A percentile compares a stretch with the other conserved stretches of the same genome.
phyloP scores from a whole-genome alignment of 164 flowering plant genomes.

The Aristolochia californica region DNA sequence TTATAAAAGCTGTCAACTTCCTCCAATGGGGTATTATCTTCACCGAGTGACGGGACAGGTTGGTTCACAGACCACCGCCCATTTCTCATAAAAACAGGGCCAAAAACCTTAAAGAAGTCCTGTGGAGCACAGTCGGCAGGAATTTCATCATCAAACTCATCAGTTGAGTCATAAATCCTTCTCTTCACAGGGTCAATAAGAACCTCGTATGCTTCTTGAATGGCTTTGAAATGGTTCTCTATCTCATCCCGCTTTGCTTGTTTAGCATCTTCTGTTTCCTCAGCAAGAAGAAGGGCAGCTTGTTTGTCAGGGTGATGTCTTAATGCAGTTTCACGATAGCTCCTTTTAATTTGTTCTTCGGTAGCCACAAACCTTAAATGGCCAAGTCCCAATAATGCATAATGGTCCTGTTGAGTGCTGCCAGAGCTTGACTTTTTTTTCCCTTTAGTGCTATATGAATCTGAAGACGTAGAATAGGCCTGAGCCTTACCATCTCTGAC shows the following conservation, averaged over 20 bases:
- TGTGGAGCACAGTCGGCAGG: constrained; percentile 80
- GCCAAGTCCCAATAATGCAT: constrained; percentile 75
- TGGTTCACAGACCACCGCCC: constrained; percentile 82
- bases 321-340: constrained; percentile 46
- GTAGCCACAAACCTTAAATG: constrained; percentile 74
- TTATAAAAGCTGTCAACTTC: constrained; percentile 72
- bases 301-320: constrained; percentile 53
- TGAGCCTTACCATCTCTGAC: constrained; percentile 36
- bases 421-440: constrained; percentile 65
- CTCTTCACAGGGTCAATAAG: constrained; percentile 79
- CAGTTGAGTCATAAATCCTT: constrained; percentile 88
- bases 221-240: constrained; percentile 68
- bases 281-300: constrained; percentile 64
- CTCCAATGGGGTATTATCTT: constrained; percentile 43
- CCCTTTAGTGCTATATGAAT: constrained; percentile 68
- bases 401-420: constrained; percentile 72
- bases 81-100: constrained; percentile 90
- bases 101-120: constrained; percentile 86
- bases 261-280: constrained; percentile 80
- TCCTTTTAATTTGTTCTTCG: constrained; percentile 52
- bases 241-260: constrained; percentile 85
- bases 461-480: constrained; percentile 40
- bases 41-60: constrained; percentile 64
- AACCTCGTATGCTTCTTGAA: constrained; percentile 86
- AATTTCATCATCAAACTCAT: constrained; percentile 91